phyloP scores from a whole-genome alignment of 208 protist genomes.

The Leishmania arabica region DNA sequence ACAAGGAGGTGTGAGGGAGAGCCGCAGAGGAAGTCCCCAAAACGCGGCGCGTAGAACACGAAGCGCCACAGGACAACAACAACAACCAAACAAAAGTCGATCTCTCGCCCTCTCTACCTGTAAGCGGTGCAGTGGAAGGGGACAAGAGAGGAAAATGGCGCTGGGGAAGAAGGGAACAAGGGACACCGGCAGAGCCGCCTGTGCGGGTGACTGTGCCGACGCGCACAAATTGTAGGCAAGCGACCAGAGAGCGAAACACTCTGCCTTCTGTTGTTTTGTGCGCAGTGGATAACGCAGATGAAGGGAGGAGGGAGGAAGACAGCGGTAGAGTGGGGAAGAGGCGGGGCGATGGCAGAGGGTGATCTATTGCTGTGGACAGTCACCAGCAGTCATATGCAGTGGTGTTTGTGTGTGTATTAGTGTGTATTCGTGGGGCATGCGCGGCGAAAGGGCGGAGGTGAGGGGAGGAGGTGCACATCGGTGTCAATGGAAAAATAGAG shows the following conservation, averaged over 20 bases:
- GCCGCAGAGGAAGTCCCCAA: no score
- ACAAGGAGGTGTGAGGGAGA: no score
- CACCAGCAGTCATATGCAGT: not conserved
- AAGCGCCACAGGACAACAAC: not conserved
- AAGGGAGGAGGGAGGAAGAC: not conserved
- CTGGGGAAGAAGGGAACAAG: not conserved
- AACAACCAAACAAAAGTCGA: not conserved
- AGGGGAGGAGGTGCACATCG: no score
- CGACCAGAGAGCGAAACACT: not conserved
- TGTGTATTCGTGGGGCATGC: not conserved
- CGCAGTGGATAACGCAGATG: not conserved
- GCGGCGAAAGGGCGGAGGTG: not conserved
- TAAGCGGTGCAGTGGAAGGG: not conserved
- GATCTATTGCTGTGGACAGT: not conserved
- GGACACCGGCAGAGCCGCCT: not conserved
- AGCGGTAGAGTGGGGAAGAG: not conserved
- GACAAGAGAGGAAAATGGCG: not conserved
- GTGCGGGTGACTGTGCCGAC: no score
- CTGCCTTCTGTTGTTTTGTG: not conserved
- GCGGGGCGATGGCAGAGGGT: not conserved
- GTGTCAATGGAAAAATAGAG: not conserved
- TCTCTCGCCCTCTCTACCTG: not conserved
- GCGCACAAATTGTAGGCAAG: not conserved
- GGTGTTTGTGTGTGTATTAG: not conserved
- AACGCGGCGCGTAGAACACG: not conserved